Evolutionary conservation across 2,329 filamentous ascomycete species (phyloP).

Genomic region (Aspergillus flavus): DNA sequence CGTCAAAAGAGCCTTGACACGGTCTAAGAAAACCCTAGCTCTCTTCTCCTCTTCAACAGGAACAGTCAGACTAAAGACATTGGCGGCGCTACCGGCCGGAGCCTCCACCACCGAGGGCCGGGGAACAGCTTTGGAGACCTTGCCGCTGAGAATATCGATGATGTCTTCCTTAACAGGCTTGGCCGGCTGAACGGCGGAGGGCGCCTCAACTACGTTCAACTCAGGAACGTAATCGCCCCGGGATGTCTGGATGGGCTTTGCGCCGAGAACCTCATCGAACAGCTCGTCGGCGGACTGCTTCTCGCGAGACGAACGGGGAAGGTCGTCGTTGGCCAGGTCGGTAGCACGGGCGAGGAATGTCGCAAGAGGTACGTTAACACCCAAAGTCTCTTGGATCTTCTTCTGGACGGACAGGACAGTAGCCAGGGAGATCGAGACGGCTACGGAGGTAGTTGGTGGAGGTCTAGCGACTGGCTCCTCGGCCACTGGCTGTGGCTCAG

Average conservation of each 20-base stretch:
- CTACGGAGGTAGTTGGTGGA: constrained; percentile 50
- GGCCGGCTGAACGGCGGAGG: constrained; percentile 34
- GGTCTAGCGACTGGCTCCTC: constrained; percentile 30
- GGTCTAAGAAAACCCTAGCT: constrained; percentile 79
- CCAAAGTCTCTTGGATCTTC: constrained; percentile 75
- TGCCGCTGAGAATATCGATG: constrained; percentile 74
- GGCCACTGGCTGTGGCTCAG: constrained; percentile 36
- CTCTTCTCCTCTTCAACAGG: constrained; percentile 78
- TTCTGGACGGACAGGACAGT: constrained; percentile 80
- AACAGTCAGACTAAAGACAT: constrained; percentile 81
- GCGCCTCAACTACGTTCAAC: constrained; percentile 57
- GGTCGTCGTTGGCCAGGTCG: constrained; percentile 82
- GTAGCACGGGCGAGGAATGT: constrained; percentile 85
- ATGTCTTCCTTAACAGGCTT: constrained; percentile 67
- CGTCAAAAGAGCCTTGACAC: constrained; percentile 82
- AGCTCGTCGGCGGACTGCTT: constrained; percentile 77
- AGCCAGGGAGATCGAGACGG: constrained; percentile 75
- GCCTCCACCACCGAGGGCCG: constrained; percentile 36
- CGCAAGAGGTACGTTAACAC: constrained; percentile 78
- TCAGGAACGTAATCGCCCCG: constrained; percentile 72
- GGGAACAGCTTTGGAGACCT: constrained; percentile 35
- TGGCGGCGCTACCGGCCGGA: constrained; percentile 57
- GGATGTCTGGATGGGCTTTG: constrained; percentile 43
- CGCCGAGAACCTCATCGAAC: constrained; percentile 84
- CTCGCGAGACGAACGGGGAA: constrained; percentile 68